Evolutionary conservation across 306 rosid genomes (phyloP), one percentile per base, ranked within the genome.

Genomic region (Cicer cuneatum): DNA sequence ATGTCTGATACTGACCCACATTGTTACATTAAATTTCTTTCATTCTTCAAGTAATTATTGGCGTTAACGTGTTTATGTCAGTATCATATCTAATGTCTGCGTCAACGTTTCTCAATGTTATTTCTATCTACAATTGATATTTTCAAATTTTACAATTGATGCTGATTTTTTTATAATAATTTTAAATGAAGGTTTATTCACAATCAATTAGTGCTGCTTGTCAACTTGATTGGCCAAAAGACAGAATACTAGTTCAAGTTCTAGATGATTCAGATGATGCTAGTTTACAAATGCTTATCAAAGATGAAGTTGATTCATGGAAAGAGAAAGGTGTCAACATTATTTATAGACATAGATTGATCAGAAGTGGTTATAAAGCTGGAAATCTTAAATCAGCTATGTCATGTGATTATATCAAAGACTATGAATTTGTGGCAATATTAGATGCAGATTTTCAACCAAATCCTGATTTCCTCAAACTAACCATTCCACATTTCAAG

Each of bases 361-460:
- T 95, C 71, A 86, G 99, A 86, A 90, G 96, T 37, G 99, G 99
- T 12, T 95, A 95, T 39, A 95, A 95, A 87, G 98, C 99, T 21
- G 99, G 99, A 21, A 95, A 95, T 84, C 99, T 95, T 4, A 92
- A 87, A 40, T 95, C 99, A 39, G 99, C 99, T 4, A 95, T 95
- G 99, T 78, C 86, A 40, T 92, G 98, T 80, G 98, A 95, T 57
- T 90, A 92, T 75, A 91, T 95, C 83, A 86, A 89, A 72, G 92
- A 90, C 81, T 92, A 89, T 7, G 99, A 95, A 59, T 95, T 89
- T 58, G 97, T 92, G 18, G 92, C 99, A 51, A 95, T 95, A 21
- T 86, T 95, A 64, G 99, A 95, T 77, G 99, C 99, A 35, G 99
- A 95, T 77, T 95, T 95, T 86, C 88, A 80, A 81, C 99, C 99